Base-by-base conservation (phyloP, 2,329 filamentous ascomycete species). In the Fusarium concolor region DNA sequence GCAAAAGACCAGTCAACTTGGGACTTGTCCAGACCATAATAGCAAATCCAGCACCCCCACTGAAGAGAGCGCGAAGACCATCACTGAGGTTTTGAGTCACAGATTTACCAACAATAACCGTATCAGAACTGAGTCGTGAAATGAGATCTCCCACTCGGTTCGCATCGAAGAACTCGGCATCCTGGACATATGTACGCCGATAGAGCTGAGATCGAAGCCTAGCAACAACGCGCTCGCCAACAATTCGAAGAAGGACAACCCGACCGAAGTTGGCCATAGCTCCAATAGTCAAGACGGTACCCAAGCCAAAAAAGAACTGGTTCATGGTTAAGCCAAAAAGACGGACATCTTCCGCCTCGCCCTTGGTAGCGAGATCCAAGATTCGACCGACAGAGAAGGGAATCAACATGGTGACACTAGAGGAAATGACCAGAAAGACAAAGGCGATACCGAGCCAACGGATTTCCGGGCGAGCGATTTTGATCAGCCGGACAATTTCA, bases 41-140 rank as follows among this genome's bases (percentile, higher is more conserved):
- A 49, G 88, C 88, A 73, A 99, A 92, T 4, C 96, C 96, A 61
- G 95, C 95, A 31, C 87, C 89, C 71, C 96, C 96, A 71, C 94
- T 97, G 64, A 99, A 95, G 31, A 96, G 82, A 17, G 96, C 91
- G 63, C 96, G 88, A 52, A 99, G 85, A n/a, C 96, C 96, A 79
- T 99, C 96, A 8, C 95, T 98, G 49, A 99, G 83, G 76, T 99
- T 99, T 76, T 98, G 95, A 1, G 96, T 99, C 69, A 99, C 97
- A 74, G 94, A 97, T 81, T 99, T 99, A 76, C 95, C 96, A 55
- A 99, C 96, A 75, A 99, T 96, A 75, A 98, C 93, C 1, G 96
- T 97, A 78, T 99, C 96, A 3, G 94, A 97, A 74, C 95, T 94
- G 44, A 99, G 88, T 37, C 96, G 91, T 37, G 95, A 98, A 75